phyloP scores from a whole-genome alignment of 2,329 filamentous ascomycete genomes.

The Tolypocladium tropicale region DNA sequence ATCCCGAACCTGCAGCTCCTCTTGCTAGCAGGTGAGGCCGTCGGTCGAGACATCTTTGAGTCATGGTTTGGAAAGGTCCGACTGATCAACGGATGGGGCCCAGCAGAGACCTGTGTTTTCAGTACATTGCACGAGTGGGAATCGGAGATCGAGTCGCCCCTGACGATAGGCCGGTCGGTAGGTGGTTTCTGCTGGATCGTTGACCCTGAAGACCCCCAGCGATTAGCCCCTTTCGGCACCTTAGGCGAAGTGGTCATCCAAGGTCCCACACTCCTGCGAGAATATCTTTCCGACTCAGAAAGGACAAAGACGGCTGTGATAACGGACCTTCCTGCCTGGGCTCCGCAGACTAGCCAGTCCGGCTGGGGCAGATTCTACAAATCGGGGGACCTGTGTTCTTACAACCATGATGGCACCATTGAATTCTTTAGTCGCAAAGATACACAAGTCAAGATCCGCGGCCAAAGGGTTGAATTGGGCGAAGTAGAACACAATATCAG shows the following conservation, averaged over 20 bases:
- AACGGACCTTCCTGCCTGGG: too few relatives aligned
- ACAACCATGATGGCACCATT: neutral
- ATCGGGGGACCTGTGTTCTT: neutral
- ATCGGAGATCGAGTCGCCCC: neutral
- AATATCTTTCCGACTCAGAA: neutral
- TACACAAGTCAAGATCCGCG: neutral
- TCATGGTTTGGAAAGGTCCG: slow-evolving; percentile 4
- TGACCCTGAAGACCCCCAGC: neutral
- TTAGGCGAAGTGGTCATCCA: slow-evolving; percentile 3
- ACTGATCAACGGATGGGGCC: slow-evolving; percentile 8
- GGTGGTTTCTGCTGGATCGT: slow-evolving; percentile 3
- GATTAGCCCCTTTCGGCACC: slow-evolving; percentile 2
- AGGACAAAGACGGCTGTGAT: neutral
- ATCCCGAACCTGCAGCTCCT: slow-evolving; percentile 2
- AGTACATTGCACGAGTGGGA: slow-evolving; percentile 1
- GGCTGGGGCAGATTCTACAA: neutral
- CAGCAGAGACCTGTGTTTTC: slow-evolving; percentile 3
- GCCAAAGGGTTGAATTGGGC: neutral
- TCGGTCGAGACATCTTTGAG: slow-evolving; percentile 2
- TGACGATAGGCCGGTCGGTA: slow-evolving; percentile 2
- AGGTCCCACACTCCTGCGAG: neutral
- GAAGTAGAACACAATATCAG: neutral
- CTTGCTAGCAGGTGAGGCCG: slow-evolving; percentile 3
- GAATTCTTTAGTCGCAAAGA: neutral
- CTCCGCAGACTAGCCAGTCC: neutral